These are phyloP conservation scores for Thecamonas trahens DNA, from an alignment of 78 protist genomes.

Conservation along the genomic window DNA sequence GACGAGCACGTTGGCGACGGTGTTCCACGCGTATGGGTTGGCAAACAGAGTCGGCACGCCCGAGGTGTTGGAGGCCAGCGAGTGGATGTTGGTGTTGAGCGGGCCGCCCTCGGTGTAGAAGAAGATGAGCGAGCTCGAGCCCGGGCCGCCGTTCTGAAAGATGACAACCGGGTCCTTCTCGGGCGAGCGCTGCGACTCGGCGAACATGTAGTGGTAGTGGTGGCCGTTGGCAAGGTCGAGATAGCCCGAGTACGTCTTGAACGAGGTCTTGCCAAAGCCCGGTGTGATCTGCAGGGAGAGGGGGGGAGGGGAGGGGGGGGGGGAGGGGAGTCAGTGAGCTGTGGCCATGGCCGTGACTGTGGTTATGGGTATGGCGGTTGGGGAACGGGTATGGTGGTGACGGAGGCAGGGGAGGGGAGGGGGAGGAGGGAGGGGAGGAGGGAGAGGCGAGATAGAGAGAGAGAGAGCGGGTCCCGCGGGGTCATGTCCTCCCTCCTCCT, in stretches of 20 bases:
- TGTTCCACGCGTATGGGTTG: slow-evolving; percentile 26
- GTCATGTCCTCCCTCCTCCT: no score
- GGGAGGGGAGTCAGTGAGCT: no score
- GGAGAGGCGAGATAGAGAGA: no score
- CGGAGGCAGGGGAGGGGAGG: no score
- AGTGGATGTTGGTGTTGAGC: slow-evolving; percentile 1
- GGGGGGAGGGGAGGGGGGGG: no score
- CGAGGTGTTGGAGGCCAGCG: not conserved
- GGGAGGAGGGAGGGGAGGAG: no score
- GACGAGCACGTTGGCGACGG: slow-evolving; percentile 30
- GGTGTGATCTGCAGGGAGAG: no score
- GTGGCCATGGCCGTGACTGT: no score
- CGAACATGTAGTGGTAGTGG: slow-evolving; percentile 5
- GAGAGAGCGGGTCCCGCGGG: no score
- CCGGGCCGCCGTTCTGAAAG: slow-evolving; percentile 67
- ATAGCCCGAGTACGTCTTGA: not conserved
- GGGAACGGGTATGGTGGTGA: no score
- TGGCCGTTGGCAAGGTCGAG: not conserved
- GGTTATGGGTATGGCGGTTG: no score
- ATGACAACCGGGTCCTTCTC: slow-evolving; percentile 46
- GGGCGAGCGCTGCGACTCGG: slow-evolving; percentile 34
- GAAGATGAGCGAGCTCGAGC: slow-evolving; percentile 34
- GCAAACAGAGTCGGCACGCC: not conserved
- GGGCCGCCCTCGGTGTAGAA: slow-evolving; percentile 41
- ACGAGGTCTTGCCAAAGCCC: not conserved